Evolutionary conservation across 2,329 filamentous ascomycete species (phyloP).

Genomic region (Cyphellophora europaea): DNA sequence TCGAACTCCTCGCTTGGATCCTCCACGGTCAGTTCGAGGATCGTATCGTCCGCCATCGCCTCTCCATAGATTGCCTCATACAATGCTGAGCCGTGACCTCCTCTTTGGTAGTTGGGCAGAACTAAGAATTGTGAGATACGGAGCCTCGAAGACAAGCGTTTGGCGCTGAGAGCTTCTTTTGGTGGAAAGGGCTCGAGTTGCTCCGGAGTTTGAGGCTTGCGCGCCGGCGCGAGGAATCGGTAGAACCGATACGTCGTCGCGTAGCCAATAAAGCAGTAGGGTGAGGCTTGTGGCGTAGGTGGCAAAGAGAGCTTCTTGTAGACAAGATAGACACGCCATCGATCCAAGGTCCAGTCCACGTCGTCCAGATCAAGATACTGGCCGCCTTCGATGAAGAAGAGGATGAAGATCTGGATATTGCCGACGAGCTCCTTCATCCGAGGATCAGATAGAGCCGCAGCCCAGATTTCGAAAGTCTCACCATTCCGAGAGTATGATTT

Average conservation of each 20-base stretch:
- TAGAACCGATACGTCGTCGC: constrained; percentile 86
- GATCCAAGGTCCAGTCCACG: constrained; percentile 61
- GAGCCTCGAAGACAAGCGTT: constrained; percentile 63
- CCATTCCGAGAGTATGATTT: constrained; percentile 53
- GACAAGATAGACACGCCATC: constrained; percentile 89
- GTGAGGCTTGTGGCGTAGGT: constrained; percentile 36
- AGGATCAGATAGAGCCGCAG: constrained; percentile 61
- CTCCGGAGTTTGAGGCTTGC: constrained; percentile 29
- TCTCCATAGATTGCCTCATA: constrained; percentile 71
- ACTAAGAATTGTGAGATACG: constrained; percentile 91
- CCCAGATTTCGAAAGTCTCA: constrained; percentile 75
- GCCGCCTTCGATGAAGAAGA: constrained; percentile 91
- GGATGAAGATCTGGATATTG: constrained; percentile 73
- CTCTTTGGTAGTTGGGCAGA: constrained; percentile 74
- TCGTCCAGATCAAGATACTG: constrained; percentile 63
- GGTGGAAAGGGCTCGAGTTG: constrained; percentile 35
- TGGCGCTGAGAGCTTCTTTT: constrained; percentile 35
- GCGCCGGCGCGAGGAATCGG: constrained; percentile 34
- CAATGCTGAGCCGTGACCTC: constrained; percentile 68
- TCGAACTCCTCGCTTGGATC: constrained; percentile 72
- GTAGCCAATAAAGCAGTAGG: constrained; percentile 83
- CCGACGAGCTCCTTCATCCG: constrained; percentile 62
- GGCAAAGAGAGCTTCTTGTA: constrained; percentile 48
- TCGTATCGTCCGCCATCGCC: constrained; percentile 57
- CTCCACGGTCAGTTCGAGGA: constrained; percentile 82